phyloP scores from a whole-genome alignment of 148 eudicot species.

The Suaeda aralocaspica region DNA sequence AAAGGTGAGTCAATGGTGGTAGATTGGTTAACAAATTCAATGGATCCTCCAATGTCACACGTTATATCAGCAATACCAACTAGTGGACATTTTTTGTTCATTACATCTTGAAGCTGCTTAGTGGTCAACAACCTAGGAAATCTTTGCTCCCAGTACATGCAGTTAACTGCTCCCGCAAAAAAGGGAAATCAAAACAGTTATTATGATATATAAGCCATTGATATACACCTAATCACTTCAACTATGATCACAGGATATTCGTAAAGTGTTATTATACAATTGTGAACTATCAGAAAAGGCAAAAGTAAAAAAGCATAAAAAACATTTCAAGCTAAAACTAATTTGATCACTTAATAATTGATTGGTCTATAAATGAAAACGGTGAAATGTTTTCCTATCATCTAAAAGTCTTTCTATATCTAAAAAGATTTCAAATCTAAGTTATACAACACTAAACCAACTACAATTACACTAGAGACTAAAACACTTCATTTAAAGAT shows the following conservation, averaged over 20 bases:
- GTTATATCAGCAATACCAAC: conserved; percentile 93
- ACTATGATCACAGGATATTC: neutral
- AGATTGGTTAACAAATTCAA: conserved; percentile 79
- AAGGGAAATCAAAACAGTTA: conserved; percentile 1
- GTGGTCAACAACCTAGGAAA: conserved; percentile 81
- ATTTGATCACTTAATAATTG: neutral
- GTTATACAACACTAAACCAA: too few species aligned
- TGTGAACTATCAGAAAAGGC: neutral
- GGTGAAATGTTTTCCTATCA: neutral
- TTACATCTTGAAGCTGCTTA: conserved; percentile 69
- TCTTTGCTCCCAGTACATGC: conserved; percentile 99
- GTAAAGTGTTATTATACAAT: too few species aligned
- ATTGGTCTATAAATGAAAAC: neutral
- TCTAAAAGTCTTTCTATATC: neutral
- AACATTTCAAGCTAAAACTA: neutral
- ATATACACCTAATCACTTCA: neutral
- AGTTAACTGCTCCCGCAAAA: conserved; percentile 60
- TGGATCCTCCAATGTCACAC: conserved; percentile 94
- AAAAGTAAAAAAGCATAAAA: neutral
- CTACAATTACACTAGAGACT: too few species aligned
- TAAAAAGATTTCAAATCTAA: too few species aligned
- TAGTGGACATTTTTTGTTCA: conserved; percentile 59
- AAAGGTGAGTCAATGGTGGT: conserved; percentile 91
- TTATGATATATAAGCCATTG: neutral
- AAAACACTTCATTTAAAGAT: too few species aligned